Base-by-base conservation (phyloP, 352 stramenopile genomes). In the Halophytophthora batemanensis region DNA sequence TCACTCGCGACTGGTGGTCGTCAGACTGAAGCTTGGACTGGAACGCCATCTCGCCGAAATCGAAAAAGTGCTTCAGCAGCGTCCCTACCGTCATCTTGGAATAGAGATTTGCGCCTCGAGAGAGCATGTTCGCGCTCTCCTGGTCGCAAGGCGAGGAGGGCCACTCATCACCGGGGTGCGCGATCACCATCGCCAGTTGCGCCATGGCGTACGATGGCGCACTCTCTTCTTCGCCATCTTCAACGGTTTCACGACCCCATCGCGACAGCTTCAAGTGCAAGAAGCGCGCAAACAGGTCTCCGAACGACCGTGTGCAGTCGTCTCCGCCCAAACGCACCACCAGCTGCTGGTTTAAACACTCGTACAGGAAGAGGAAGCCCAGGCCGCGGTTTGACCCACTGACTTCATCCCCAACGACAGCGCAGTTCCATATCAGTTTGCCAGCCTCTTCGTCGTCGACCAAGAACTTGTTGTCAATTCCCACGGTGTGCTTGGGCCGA, bases 21-120 rank as follows among this genome's bases (percentile, higher is more conserved):
- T 69, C 61, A 0, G 75, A 76, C 35, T 83, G 66, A 6, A 94
- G 50, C 44, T 77, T 78, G 1, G 55, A 71, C 38, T 82, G 53
- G 25, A 93, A 87, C 35, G 88, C 75, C 37, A 81, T 76, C 29
- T 88, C 72, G 4, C 67, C 64, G 36, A 82, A 81, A 44, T 93
- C 82, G 35, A 95, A 93, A 61, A 95, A 95, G 41, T 77, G 66
- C 47, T 93, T 93, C 3, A 93, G 49, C n/a, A 88, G 54, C 15
- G 81, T 85, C 10, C 77, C 80, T 28, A 87, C 82, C 11, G 81
- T 87, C 59, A 72, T 64, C 54, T 92, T 90, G 0, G 82, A 91
- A 53, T 93, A 93, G 53, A 95, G 54, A 47, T 93, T 91, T 13
- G 80, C 78, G 17, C 85, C 85, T 39, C 68, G 81, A 28, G 79